Evolutionary conservation across 164 flowering plant genomes (phyloP), one percentile per base, ranked within the genome.

Genomic region (Stephania yunnanensis): DNA sequence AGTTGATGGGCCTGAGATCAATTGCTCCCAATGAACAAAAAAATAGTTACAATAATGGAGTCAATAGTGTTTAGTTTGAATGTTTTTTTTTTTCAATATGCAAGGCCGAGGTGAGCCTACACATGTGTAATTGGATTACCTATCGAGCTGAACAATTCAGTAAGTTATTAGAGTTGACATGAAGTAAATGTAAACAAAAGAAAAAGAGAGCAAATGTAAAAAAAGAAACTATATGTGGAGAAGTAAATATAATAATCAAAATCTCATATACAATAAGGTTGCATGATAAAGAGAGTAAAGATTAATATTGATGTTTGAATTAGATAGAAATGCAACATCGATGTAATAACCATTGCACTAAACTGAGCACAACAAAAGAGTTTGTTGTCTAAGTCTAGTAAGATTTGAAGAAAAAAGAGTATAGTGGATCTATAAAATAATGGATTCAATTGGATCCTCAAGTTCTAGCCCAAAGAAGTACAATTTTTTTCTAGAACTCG

Each of bases 131-230:
- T 72, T 77, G 84, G 76, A 25, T 79, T 81, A 77, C 80, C 83
- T 63, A 76, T 42, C 44, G 79, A 63, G 12, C 74, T 79, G 67
- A 78, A 82, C 76, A 90, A 81, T 84, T 88, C 90, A 72, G 85
- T 84, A 10, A 65, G 64, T 80, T 80, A 53, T 76, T 73, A 71
- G 81, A 77, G 70, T 80, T 84, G 25, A 88, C 83, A 67, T 82
- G 77, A 46, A 92, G 73, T 77, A 92, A 92, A 61, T 6, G 98
- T 93, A 69, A 89, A 83, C 97, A 25, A 25, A 25, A 25, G 25
- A 25, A 25, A 25, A 25, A 25, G 25, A 25, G 90, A 86, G 30
- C 67, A 70, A n/a, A n/a, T n/a, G n/a, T n/a, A n/a, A n/a, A n/a
- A n/a, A n/a, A n/a, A n/a, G n/a, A n/a, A n/a, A n/a, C n/a, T n/a